Evolutionary conservation across 1,284 basidiomycete species (phyloP), one percentile per base, ranked within the genome.

Genomic region (Phellinidium pouzarii): DNA sequence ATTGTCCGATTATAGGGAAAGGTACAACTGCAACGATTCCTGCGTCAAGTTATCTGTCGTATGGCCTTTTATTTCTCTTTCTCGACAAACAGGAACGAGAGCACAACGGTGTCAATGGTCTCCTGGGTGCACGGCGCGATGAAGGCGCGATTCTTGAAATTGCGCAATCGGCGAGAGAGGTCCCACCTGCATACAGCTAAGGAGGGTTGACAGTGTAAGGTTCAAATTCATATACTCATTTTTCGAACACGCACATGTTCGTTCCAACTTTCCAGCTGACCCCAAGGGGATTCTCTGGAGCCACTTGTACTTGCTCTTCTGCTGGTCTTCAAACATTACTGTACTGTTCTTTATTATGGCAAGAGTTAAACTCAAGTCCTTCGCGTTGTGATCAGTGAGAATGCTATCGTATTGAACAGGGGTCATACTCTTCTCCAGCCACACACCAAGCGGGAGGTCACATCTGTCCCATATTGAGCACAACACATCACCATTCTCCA

Each of bases 361-460:
- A 37, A 12, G 22, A 37, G 20, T 11, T 23, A 14, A 52, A 43
- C 17, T 7, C 9, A 17, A 17, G 22, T 25, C 42, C 7, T 14
- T 12, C n/a, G 1, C 17, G 41, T 37, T 41, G 27, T 23, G 9
- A 7, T 46, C 25, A 29, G 20, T 22, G 19, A 25, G 3, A 8
- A n/a, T n/a, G 58, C 70, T 46, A 54, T 74, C 72, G 70, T 63
- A 36, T 68, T 70, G 60, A 75, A 71, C 4, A n/a, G 72, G 73
- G 2, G 75, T 61, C n/a, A 71, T 53, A 53, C 71, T 74, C 53
- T 68, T 71, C 58, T 68, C 71, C 54, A 75, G 60, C 74, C 74
- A 76, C 9, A 64, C 62, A 37, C 67, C 66, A 42, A 65, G 66
- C 36, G 59, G 60, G 38, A 59, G 59, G 52, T 62, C 66, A 40